Base-by-base conservation (phyloP, 2,329 filamentous ascomycete species). In the Fusarium brachygibbosum region DNA sequence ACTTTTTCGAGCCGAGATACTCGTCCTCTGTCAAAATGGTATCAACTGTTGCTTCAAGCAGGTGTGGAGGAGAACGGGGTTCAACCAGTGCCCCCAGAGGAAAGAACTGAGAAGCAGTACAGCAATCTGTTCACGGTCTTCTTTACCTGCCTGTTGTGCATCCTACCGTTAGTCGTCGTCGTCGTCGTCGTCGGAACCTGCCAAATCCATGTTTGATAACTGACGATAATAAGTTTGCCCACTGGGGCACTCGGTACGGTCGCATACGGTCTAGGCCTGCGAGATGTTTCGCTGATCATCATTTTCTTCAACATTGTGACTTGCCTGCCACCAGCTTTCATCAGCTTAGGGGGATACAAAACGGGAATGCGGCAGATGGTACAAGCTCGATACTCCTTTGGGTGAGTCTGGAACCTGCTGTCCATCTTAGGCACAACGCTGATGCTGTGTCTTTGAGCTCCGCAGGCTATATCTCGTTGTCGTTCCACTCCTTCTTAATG, bases 331-430 rank as follows among this genome's bases (percentile, higher is more conserved):
- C 84, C 86, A 3, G 86, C 86, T 0, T 87, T 85, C 68, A 80
- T 89, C 70, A 84, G 84, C 6, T 84, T 86, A 2, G 82, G 84
- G 13, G 86, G 86, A 1, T 84, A 85, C 17, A 81, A 82, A 59
- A 89, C 86, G 4, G 87, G 87, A 16, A 81, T 89, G 79, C 81
- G 87, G 19, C 87, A 89, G 74, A 83, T 88, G 73, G 83, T 89
- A 8, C 86, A 88, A 69, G 86, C 87, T n/a, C 81, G 87, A 31
- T 90, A 88, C 75, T 84, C 84, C 1, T 90, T 88, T 71, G 86
- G 86, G 80, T 85, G 42, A 31, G 70, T 40, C 31, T 28, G 14
- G 21, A 16, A 12, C 25, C 10, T 41, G 19, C 28, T 28, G 12
- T 37, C 49, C 13, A 11, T 25, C 34, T 11, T n/a, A 17, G 21